Evolutionary conservation across 257 asterid species (phyloP).

Genomic region (Mentha longifolia): DNA sequence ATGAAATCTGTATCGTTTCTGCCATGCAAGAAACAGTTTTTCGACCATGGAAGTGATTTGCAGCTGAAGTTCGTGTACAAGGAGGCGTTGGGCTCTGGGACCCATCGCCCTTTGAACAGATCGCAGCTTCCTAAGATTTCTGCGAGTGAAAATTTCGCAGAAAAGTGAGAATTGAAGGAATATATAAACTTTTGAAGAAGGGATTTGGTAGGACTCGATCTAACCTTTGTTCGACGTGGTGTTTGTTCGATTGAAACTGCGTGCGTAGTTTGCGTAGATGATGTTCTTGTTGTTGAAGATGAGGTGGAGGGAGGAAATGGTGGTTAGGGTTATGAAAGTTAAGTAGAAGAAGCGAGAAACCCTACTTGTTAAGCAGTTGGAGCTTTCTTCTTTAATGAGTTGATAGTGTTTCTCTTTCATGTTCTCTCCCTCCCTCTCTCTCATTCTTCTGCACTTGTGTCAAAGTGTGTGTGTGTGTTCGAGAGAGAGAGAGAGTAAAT

Average conservation of each 20-base stretch:
- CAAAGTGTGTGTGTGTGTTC: no score
- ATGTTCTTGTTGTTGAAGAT: conserved; percentile 24
- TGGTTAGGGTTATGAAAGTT: conserved; percentile 21
- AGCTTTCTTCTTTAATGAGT: conserved; percentile 23
- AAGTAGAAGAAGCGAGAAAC: conserved; percentile 33
- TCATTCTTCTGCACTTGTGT: background rate
- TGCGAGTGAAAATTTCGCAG: no score
- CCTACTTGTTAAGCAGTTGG: conserved; percentile 13
- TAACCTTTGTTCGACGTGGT: background rate
- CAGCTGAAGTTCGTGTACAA: conserved; percentile 64
- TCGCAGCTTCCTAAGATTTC: conserved; percentile 49
- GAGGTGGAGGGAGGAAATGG: conserved; percentile 33
- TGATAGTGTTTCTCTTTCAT: conserved; percentile 29
- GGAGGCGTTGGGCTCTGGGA: conserved; percentile 38
- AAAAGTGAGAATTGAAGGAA: no score
- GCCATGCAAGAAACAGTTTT: conserved; percentile 66
- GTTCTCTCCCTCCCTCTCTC: background rate
- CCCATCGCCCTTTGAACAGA: conserved; percentile 67
- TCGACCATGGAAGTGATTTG: conserved; percentile 45
- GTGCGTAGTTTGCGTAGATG: conserved; percentile 12
- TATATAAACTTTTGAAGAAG: no score
- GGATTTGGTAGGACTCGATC: no score
- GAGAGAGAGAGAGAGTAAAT: conserved; percentile 1
- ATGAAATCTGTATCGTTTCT: conserved; percentile 53
- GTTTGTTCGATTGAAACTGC: background rate